Evolutionary conservation across 768 basidiomycete species (phyloP).

Genomic region (Suillus fuscotomentosus): DNA sequence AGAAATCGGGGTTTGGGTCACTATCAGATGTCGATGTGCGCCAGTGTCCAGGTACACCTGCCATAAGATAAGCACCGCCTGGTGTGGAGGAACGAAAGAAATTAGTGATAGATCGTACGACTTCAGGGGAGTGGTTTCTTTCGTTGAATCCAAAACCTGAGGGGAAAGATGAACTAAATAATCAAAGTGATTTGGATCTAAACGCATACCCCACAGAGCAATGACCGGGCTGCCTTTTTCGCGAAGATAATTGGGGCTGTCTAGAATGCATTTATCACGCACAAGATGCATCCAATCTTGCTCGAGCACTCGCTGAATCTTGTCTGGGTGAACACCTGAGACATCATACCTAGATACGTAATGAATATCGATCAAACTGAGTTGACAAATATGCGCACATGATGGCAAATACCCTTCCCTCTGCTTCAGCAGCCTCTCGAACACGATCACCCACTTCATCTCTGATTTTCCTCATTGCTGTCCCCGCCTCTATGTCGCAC

Average conservation of each 20-base stretch:
- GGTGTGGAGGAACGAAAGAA: constrained; percentile 64
- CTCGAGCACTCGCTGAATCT: constrained; percentile 64
- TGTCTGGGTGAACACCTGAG: constrained; percentile 69
- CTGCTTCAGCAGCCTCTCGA: constrained; percentile 72
- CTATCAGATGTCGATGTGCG: constrained; percentile 69
- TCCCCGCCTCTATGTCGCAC: constrained; percentile 53
- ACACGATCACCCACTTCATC: constrained; percentile 77
- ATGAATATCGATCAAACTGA: constrained; percentile 2
- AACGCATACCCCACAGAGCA: constrained; percentile 61
- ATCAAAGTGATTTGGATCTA: not conserved
- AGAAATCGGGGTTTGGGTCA: constrained; percentile 63
- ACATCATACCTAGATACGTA: constrained; percentile 69
- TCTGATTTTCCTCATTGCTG: constrained; percentile 59
- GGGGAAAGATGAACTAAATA: not conserved
- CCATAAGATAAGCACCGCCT: constrained; percentile 74
- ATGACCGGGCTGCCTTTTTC: constrained; percentile 72
- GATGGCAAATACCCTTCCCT: constrained; percentile 80
- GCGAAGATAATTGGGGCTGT: constrained; percentile 70
- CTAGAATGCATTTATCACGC: constrained; percentile 55
- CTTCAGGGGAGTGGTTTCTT: constrained; percentile 58
- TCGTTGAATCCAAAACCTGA: constrained; percentile 69
- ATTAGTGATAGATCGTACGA: constrained; percentile 51
- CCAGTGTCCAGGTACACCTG: constrained; percentile 73
- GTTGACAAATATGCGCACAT: constrained; percentile 52
- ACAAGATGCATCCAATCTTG: constrained; percentile 77